Conservation (phyloP, 2,329 filamentous ascomycete genomes). For the Diaporthe capsici region DNA sequence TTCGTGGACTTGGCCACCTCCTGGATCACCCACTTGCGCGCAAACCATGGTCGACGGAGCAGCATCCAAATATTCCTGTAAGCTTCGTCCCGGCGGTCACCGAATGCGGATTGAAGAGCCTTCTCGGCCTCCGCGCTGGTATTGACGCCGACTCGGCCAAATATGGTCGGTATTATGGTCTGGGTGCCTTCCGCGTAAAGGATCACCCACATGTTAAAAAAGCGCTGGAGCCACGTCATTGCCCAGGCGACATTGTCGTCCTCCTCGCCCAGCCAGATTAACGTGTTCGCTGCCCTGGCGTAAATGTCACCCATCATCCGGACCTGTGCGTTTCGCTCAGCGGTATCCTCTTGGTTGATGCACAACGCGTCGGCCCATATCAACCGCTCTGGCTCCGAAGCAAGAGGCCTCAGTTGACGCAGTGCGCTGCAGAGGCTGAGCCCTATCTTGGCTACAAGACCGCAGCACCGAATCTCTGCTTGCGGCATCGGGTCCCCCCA, state of each 20-base stretch:
- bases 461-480: not conserved
- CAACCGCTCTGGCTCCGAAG: fast-evolving
- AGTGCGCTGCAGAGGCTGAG: not conserved
- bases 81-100: not conserved
- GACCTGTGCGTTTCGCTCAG: constrained; percentile 10
- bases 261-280: constrained; percentile 26
- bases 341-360: constrained; percentile 11
- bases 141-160: not conserved
- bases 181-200: not conserved
- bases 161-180: no score
- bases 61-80: not conserved
- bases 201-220: not conserved
- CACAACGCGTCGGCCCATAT: constrained; percentile 35
- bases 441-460: not conserved
- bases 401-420: not conserved
- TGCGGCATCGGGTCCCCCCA: not conserved
- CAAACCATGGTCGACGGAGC: not conserved
- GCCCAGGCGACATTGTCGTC: not conserved
- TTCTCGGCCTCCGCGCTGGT: not conserved
- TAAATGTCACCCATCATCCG: constrained; percentile 25
- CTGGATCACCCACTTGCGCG: constrained; percentile 14
- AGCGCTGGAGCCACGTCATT: not conserved
- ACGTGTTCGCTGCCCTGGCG: not conserved
- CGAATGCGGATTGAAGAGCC: not conserved
- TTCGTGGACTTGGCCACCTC: not conserved